Evolutionary conservation across 257 asterid genomes (phyloP).

Genomic region (Schizonepeta tenuifolia): DNA sequence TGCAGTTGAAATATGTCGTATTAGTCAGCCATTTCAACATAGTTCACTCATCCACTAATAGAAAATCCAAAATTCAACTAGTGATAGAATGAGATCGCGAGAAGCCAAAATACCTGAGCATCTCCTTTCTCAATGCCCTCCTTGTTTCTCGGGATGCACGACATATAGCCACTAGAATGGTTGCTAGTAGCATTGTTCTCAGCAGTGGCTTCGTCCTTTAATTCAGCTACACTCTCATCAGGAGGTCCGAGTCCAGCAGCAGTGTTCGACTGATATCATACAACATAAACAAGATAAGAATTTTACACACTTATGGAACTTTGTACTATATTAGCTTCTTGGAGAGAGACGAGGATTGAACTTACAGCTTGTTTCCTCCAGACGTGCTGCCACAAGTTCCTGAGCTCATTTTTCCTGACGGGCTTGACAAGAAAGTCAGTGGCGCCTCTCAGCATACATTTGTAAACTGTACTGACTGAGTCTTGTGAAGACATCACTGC

Average conservation of each 20-base stretch:
- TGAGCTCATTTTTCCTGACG: constrained; percentile 84
- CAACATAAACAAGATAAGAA: constrained; percentile 12
- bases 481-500: constrained; percentile 97
- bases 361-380: constrained; percentile 98
- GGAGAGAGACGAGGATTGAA: constrained; percentile 16
- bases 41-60: constrained; percentile 13
- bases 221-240: constrained; percentile 74
- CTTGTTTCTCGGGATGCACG: constrained; percentile 56
- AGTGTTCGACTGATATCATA: constrained; percentile 54
- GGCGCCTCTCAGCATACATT: constrained; percentile 96
- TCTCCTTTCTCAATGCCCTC: constrained; percentile 80
- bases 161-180: constrained; percentile 70
- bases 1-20: constrained; percentile 36
- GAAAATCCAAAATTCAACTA: neutral
- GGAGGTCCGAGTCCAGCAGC: constrained; percentile 64
- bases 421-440: constrained; percentile 97
- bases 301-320: constrained; percentile 13
- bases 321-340: neutral
- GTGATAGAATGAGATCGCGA: neutral
- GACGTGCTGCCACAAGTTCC: constrained; percentile 97
- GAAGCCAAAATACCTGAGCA: constrained; percentile 66
- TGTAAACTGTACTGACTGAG: constrained; percentile 87
- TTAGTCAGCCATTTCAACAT: neutral
- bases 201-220: constrained; percentile 72
- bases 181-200: constrained; percentile 76